These are phyloP conservation scores for Cystobasidium slooffiae DNA, from an alignment of 1,284 basidiomycete genomes.

Conservation along the genomic window DNA sequence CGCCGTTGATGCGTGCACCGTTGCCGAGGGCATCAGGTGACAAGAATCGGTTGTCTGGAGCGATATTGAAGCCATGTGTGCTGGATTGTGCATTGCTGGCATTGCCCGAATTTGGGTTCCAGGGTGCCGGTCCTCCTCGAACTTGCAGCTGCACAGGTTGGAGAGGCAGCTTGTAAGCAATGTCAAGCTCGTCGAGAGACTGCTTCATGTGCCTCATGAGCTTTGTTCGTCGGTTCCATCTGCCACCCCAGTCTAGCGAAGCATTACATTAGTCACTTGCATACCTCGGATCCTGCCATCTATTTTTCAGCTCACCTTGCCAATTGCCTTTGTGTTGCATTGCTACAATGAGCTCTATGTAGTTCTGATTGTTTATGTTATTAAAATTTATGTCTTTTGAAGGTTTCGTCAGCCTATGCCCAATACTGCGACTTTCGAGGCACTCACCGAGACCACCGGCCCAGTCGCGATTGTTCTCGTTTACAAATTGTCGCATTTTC, in stretches of 20 bases:
- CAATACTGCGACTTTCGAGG: neutral
- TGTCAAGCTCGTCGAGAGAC: slow-evolving; percentile 71
- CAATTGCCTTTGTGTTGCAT: slow-evolving; percentile 69
- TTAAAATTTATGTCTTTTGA: slow-evolving; percentile 55
- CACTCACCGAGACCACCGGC: slow-evolving; percentile 55
- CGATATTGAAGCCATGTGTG: neutral
- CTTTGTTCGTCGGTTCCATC: slow-evolving; percentile 65
- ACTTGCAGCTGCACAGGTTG: slow-evolving; percentile 68
- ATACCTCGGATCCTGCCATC: neutral
- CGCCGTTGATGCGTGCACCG: slow-evolving; percentile 26
- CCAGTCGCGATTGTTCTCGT: slow-evolving; percentile 75
- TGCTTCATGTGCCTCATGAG: slow-evolving; percentile 75
- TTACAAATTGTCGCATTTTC: slow-evolving; percentile 67
- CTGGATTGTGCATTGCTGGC: neutral
- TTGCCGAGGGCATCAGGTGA: slow-evolving; percentile 42
- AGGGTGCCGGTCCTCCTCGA: slow-evolving; percentile 24
- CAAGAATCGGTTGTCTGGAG: slow-evolving; percentile 17
- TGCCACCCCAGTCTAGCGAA: slow-evolving; percentile 35
- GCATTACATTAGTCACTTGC: too few species aligned
- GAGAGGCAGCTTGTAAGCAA: slow-evolving; percentile 70
- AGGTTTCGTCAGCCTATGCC: neutral
- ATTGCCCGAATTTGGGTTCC: slow-evolving; percentile 15
- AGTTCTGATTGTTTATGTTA: slow-evolving; percentile 54
- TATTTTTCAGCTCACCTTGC: slow-evolving; percentile 8
- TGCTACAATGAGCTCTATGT: slow-evolving; percentile 62